Percentiles rank a stretch among this genome's conserved stretches.
phyloP scores from a whole-genome alignment of 129 eudicot species.

The Arctium lappa region DNA sequence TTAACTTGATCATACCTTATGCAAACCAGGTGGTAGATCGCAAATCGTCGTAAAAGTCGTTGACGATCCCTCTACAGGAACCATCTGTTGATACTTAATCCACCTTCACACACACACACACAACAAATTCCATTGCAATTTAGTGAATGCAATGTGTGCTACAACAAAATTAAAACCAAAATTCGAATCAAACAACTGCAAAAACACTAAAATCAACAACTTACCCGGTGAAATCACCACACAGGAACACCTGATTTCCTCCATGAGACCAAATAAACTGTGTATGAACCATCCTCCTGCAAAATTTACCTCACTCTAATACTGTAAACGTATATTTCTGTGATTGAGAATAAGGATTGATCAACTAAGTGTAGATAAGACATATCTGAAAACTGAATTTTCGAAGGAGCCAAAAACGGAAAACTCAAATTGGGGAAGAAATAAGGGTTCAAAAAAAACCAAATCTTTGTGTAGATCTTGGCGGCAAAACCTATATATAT shows the following conservation, averaged over 20 bases:
- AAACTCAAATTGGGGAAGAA: conserved; percentile 18
- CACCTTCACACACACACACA: conserved; percentile 38
- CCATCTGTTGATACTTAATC: conserved; percentile 40
- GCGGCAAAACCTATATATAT: conserved; percentile 20
- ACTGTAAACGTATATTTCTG: neutral
- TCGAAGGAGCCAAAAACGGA: neutral
- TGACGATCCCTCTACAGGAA: conserved; percentile 41
- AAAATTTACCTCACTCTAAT: conserved; percentile 13
- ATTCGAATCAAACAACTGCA: neutral
- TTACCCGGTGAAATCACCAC: conserved; percentile 50
- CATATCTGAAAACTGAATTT: conserved; percentile 10
- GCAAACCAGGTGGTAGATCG: conserved; percentile 51
- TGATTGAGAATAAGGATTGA: neutral
- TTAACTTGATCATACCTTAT: conserved; percentile 37
- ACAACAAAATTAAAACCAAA: neutral
- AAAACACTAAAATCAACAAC: neutral
- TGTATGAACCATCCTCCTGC: conserved; percentile 20
- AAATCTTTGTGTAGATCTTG: conserved; percentile 29
- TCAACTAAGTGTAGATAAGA: conserved; percentile 5
- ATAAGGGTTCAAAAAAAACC: conserved; percentile 15
- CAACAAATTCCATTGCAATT: conserved; percentile 19
- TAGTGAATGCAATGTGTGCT: neutral
- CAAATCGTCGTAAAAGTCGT: conserved; percentile 37
- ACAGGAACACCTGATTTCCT: conserved; percentile 43
- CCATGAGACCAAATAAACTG: conserved; percentile 51